phyloP scores from a whole-genome alignment of 2,329 filamentous ascomycete genomes.

The Trichophyton verrucosum region DNA sequence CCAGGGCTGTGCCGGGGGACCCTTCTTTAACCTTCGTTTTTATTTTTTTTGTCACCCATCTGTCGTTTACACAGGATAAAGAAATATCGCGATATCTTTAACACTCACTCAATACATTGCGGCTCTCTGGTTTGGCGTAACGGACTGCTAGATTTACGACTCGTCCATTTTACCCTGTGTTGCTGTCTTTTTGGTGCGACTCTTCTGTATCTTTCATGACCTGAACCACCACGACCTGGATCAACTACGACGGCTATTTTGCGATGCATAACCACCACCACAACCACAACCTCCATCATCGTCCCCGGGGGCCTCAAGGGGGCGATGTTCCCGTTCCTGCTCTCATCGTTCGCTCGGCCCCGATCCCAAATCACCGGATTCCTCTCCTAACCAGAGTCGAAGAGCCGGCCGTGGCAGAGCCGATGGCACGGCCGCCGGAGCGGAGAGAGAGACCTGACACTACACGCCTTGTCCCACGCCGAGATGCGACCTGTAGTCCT shows the following conservation, averaged over 20 bases:
- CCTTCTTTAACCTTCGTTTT: background rate
- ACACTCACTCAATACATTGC: background rate
- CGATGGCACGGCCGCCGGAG: background rate
- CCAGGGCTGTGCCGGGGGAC: conserved; percentile 3
- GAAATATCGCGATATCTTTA: background rate
- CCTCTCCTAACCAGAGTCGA: background rate
- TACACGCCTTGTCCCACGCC: conserved; percentile 6
- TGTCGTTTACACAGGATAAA: background rate
- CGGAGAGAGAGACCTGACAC: background rate
- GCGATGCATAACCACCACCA: background rate
- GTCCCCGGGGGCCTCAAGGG: background rate
- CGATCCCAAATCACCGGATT: background rate
- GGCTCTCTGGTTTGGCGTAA: background rate
- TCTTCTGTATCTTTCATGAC: background rate
- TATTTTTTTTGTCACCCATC: background rate
- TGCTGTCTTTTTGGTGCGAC: background rate
- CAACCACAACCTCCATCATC: background rate
- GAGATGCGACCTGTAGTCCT: conserved; percentile 14
- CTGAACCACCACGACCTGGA: background rate
- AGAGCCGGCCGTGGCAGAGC: background rate
- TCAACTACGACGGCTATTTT: background rate
- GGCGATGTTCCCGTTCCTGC: background rate
- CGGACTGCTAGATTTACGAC: background rate
- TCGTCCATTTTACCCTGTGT: background rate
- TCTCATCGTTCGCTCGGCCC: background rate